A percentile compares a stretch with the other conserved stretches of the same genome.
phyloP scores from a whole-genome alignment of 345 rosid species.

The Acer yangbiense region DNA sequence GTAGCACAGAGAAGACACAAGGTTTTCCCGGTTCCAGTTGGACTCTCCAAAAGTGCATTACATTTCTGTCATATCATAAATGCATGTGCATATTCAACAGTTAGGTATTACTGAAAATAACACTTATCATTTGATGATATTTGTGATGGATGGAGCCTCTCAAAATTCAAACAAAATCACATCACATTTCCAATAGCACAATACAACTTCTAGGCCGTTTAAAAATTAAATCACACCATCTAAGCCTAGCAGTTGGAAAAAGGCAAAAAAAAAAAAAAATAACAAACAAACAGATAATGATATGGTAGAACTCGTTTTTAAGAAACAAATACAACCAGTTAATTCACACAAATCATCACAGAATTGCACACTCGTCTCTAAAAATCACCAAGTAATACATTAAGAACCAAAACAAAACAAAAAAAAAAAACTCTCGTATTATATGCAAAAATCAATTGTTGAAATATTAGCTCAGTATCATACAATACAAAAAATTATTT shows the following conservation, averaged over 20 bases:
- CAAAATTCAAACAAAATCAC: slow-evolving; percentile 1
- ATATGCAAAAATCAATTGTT: not conserved
- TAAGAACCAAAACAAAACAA: not conserved
- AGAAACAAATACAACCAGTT: not conserved
- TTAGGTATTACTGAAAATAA: not conserved
- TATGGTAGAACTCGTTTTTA: not conserved
- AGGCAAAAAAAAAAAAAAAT: no score
- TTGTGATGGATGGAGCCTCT: not conserved
- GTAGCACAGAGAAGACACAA: slow-evolving; percentile 95
- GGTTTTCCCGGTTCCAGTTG: slow-evolving; percentile 98
- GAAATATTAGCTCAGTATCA: not conserved
- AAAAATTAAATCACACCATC: no score
- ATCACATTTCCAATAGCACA: not conserved
- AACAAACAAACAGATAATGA: no score
- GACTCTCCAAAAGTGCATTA: slow-evolving; percentile 96
- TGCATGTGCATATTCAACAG: not conserved
- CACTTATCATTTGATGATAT: not conserved
- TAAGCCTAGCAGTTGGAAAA: no score
- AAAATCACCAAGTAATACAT: not conserved
- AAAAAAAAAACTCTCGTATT: not conserved
- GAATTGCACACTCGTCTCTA: not conserved
- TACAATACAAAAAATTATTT: not conserved
- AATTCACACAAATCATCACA: not conserved
- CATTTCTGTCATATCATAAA: slow-evolving; percentile 52
- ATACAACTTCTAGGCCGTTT: not conserved